Evolutionary conservation across 805 yeast species (phyloP), one percentile per base, ranked within the genome.

Genomic region (Saccharomycopsis vini): DNA sequence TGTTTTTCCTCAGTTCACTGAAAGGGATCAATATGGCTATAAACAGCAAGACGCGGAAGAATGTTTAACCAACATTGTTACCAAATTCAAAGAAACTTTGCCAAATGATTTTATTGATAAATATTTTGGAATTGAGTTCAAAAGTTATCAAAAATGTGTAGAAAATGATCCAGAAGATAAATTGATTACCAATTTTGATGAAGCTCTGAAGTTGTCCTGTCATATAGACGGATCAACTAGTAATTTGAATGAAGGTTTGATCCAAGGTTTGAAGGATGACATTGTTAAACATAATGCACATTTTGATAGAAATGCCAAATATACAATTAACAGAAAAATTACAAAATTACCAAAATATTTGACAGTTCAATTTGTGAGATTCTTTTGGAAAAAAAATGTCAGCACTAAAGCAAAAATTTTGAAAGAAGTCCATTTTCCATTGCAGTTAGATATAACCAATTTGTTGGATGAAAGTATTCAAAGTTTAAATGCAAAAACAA

Each of bases 1-100:
- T 39, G 64, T 68, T 15, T 83, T 76, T 58, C 97, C 97, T 2
- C 97, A 92, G 63, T 92, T 92, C 62, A 84, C 82, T 35, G 97
- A 90, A 59, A 75, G 77, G 48, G 81, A 77, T 49, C 64, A 67
- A 23, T 67, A 68, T 40, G 63, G 67, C 35, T 97, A 97, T 1
- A 88, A 86, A 62, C 98, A 92, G 65, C 99, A 92, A 64, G 99
- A 92, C 67, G 98, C 98, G 0, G 99, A 92, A 65, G 99, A 92
- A 61, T 83, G 90, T 15, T 88, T 78, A 64, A 81, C 96, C 5
- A 90, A 83, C 60, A 71, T 92, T 40, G 63, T 89, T 50, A 64
- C 67, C 29, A 63, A 71, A 26, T 61, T 86, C 47, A 61, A 71
- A 30, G 56, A 62, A 19, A 71, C 68, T 10, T 69, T 72, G 45